Percentiles rank a stretch among this genome's conserved stretches.
Evolutionary conservation across 345 rosid genomes (phyloP).

Genomic region (Populus davidiana): DNA sequence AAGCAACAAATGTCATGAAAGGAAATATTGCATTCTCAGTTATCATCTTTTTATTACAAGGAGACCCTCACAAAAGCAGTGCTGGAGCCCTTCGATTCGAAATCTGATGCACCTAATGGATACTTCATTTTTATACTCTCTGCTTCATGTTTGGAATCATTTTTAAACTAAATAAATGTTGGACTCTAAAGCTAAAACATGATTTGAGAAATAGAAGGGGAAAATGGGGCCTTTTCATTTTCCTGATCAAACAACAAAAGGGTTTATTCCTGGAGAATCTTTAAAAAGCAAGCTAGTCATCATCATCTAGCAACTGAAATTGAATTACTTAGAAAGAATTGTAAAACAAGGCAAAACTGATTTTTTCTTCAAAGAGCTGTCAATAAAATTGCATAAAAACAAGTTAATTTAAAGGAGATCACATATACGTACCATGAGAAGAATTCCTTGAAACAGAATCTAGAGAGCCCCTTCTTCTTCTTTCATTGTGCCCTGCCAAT

Average conservation of each 20-base stretch:
- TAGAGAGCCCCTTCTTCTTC: conserved; percentile 56
- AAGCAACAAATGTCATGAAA: background rate
- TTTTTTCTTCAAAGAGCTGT: too few species aligned
- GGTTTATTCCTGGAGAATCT: background rate
- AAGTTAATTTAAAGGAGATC: background rate
- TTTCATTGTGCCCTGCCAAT: conserved; percentile 65
- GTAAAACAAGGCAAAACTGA: background rate
- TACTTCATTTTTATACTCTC: background rate
- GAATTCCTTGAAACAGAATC: conserved; percentile 36
- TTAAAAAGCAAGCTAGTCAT: background rate
- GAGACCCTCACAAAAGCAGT: background rate
- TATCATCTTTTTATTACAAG: background rate
- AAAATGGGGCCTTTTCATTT: background rate
- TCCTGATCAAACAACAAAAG: background rate
- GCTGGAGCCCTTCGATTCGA: background rate
- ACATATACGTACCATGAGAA: conserved; percentile 36
- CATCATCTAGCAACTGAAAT: background rate
- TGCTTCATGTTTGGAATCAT: background rate
- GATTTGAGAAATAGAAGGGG: background rate
- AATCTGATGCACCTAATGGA: background rate
- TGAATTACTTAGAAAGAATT: background rate
- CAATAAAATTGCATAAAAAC: background rate
- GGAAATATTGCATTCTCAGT: background rate
- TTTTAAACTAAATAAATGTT: background rate
- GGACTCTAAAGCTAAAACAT: background rate